phyloP scores from a whole-genome alignment of 192 early-diverging fungal species.

The Powellomyces hirtus region DNA sequence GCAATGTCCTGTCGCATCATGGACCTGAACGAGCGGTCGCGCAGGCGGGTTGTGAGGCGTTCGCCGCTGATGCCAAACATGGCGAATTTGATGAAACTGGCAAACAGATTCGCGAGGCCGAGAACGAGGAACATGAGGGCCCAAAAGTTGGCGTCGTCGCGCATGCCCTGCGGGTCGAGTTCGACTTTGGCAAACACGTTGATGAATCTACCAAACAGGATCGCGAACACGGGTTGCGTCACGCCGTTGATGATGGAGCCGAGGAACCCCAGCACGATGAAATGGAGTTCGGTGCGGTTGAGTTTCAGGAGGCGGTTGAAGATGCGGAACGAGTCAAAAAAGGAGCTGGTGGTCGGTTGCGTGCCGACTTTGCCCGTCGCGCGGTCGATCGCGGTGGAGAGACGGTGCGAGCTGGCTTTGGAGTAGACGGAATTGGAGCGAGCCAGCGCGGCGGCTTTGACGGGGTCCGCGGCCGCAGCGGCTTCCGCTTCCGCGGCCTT shows the following conservation, averaged over 20 bases:
- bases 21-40: conserved; percentile 63
- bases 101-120: conserved; percentile 56
- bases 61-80: conserved; percentile 68
- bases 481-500: conserved; percentile 46
- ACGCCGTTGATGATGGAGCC: conserved; percentile 67
- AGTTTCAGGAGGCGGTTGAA: conserved; percentile 35
- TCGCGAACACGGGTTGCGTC: conserved; percentile 76
- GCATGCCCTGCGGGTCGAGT: background rate
- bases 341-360: background rate
- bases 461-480: conserved; percentile 5
- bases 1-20: conserved; percentile 85
- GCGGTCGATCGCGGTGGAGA: background rate
- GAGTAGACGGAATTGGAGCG: conserved; percentile 15
- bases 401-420: background rate
- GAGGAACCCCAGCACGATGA: conserved; percentile 56
- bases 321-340: conserved; percentile 6
- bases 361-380: background rate
- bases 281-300: conserved; percentile 37
- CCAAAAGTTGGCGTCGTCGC: conserved; percentile 47
- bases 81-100: conserved; percentile 52
- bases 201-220: conserved; percentile 46
- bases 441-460: conserved; percentile 2
- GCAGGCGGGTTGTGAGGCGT: conserved; percentile 62
- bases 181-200: conserved; percentile 23
- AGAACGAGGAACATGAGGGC: conserved; percentile 62